Percentiles rank a stretch among this genome's conserved stretches.
These are phyloP conservation scores for Myxozyma sirexii DNA, from an alignment of 805 yeast genomes.

Conservation along the genomic window DNA sequence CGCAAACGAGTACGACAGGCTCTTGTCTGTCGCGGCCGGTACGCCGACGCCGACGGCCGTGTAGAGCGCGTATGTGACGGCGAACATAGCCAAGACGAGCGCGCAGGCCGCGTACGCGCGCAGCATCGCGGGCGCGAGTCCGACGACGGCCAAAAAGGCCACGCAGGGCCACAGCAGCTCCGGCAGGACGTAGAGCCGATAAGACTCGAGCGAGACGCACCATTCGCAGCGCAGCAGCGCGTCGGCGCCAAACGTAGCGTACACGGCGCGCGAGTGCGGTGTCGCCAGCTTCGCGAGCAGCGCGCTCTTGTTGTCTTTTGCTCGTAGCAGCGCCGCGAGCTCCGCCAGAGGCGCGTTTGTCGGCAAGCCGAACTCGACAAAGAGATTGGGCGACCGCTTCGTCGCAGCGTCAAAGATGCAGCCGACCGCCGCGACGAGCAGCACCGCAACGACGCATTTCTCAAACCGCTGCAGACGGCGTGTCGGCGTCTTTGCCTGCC, in stretches of 20 bases:
- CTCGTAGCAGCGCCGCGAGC: no score
- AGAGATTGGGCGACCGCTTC: no score
- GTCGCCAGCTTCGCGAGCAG: not conserved
- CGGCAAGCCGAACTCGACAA: no score
- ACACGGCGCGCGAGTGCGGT: not conserved
- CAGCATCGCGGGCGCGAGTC: not conserved
- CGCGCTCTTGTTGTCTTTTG: no score
- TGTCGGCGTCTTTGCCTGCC: no score
- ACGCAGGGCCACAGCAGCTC: slow-evolving; percentile 9
- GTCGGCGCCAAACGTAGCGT: slow-evolving; percentile 1
- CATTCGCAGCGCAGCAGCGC: not conserved
- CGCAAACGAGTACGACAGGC: not conserved
- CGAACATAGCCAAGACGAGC: not conserved
- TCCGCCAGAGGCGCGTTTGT: no score
- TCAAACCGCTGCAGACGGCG: no score
- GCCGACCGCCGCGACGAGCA: no score
- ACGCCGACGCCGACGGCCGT: not conserved
- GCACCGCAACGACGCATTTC: no score
- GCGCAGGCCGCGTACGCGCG: not conserved
- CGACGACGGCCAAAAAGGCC: slow-evolving; percentile 4
- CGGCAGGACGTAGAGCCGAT: slow-evolving; percentile 9
- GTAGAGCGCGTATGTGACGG: not conserved
- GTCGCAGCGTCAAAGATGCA: no score
- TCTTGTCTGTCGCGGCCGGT: not conserved
- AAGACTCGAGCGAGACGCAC: not conserved